phyloP scores from a whole-genome alignment of 139 green algal species.

The Chlorella vulgaris region DNA sequence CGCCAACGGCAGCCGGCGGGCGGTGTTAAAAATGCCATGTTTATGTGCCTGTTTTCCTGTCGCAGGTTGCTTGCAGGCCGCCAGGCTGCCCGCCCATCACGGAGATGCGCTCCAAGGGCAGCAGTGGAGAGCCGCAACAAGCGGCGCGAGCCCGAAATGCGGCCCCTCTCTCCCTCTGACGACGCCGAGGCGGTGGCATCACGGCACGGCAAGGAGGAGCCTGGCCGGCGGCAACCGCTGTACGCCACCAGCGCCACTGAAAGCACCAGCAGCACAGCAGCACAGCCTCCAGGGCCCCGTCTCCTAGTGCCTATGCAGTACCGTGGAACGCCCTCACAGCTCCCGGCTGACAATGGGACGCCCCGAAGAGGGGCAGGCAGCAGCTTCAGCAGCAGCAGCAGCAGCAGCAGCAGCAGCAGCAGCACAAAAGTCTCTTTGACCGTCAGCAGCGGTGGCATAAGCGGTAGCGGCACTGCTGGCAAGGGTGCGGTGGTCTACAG shows the following conservation, averaged over 20 bases:
- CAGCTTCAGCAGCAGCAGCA: no score
- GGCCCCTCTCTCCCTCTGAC: conserved; percentile 13
- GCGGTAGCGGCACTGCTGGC: background rate
- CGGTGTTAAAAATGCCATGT: no score
- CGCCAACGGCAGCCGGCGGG: background rate
- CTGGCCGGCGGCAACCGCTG: background rate
- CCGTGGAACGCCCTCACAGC: background rate
- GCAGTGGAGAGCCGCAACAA: background rate
- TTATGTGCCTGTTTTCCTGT: no score
- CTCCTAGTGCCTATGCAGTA: conserved; percentile 24
- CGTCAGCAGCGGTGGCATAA: background rate
- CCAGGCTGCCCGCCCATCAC: no score
- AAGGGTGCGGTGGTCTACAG: conserved; percentile 21
- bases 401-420: conserved; percentile 11
- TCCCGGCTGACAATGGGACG: no score
- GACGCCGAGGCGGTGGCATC: background rate
- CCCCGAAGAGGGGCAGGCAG: background rate
- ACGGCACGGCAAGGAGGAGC: background rate
- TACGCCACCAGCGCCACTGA: background rate
- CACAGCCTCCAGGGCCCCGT: background rate
- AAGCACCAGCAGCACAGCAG: background rate
- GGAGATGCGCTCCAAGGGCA: background rate
- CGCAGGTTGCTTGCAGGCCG: no score
- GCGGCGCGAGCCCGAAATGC: background rate
- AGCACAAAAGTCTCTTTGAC: background rate